Conservation (phyloP, 140 eudicot genomes). For the Anethum foeniculum region DNA sequence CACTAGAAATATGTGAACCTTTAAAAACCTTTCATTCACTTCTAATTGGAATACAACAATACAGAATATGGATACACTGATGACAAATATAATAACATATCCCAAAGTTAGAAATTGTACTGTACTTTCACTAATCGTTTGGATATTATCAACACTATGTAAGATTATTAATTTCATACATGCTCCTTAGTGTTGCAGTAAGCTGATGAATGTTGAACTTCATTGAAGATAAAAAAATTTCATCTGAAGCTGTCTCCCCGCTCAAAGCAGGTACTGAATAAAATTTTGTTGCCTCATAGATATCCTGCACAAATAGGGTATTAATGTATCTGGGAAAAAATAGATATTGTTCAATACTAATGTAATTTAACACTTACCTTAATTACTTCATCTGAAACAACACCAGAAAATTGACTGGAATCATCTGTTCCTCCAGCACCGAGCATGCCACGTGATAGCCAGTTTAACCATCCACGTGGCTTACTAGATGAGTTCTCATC, state of each 20-base stretch:
- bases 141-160: not conserved
- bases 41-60: not conserved
- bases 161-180: constrained; percentile 28
- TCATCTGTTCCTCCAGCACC: constrained; percentile 99
- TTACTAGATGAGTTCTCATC: constrained; percentile 53
- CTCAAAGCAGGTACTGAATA: constrained; percentile 48
- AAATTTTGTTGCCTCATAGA: constrained; percentile 94
- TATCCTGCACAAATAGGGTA: constrained; percentile 47
- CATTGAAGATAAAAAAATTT: constrained; percentile 44
- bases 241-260: constrained; percentile 39
- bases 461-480: constrained; percentile 95
- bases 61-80: not conserved
- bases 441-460: constrained; percentile 98
- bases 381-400: constrained; percentile 87
- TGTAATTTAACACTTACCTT: constrained; percentile 37
- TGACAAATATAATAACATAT: not conserved
- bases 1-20: not conserved
- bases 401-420: constrained; percentile 89
- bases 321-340: not conserved
- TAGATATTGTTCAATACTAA: not conserved
- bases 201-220: constrained; percentile 45
- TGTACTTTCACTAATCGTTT: not conserved
- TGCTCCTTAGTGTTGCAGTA: constrained; percentile 53
- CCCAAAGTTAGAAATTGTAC: not conserved
- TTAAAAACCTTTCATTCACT: not conserved